Evolutionary conservation across 306 rosid genomes (phyloP).

Genomic region (Datisca glomerata): DNA sequence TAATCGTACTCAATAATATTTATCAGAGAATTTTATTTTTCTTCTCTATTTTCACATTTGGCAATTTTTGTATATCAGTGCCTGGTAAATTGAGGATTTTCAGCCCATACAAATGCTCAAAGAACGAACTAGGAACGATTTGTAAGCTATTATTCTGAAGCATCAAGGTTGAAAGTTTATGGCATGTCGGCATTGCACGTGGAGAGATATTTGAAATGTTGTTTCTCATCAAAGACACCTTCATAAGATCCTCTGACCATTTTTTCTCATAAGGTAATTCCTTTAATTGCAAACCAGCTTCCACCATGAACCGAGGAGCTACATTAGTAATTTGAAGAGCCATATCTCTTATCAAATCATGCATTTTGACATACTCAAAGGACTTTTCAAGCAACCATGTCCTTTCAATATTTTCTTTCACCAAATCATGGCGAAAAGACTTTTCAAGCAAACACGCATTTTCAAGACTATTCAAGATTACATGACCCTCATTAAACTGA

Average conservation of each 20-base stretch:
- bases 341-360: conserved; percentile 13
- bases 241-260: not conserved
- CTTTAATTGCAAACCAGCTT: conserved; percentile 1
- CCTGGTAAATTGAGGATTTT: conserved; percentile 2
- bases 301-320: not conserved
- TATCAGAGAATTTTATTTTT: too few relatives aligned
- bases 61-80: not conserved
- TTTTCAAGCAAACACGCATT: conserved; percentile 1
- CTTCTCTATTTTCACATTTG: too few relatives aligned
- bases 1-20: too few relatives aligned
- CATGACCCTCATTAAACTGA: not conserved
- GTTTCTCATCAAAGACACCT: too few relatives aligned
- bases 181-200: not conserved
- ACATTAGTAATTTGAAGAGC: not conserved
- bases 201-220: too few relatives aligned
- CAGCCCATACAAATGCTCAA: not conserved
- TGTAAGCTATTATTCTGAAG: not conserved
- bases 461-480: not conserved
- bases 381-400: too few relatives aligned
- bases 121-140: conserved; percentile 5
- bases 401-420: too few relatives aligned
- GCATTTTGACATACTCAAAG: conserved; percentile 10
- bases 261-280: not conserved
- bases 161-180: conserved; percentile 5
- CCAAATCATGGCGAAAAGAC: too few relatives aligned